Evolutionary conservation across 148 eudicot genomes (phyloP).

Genomic region (Persicaria tinctoria): DNA sequence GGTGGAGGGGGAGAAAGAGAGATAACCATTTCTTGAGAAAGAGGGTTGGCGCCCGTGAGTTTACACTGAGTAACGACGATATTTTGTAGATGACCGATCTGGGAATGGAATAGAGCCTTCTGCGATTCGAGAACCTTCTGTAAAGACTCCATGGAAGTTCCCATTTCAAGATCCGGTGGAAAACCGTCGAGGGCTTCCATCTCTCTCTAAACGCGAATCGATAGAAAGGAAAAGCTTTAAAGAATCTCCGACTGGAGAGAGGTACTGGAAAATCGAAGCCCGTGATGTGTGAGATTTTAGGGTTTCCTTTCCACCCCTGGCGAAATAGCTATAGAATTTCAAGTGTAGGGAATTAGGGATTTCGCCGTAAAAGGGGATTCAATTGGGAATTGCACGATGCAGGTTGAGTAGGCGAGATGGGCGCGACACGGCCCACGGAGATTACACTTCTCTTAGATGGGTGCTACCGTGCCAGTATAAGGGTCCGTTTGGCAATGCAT

Average conservation of each 20-base stretch:
- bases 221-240: background rate
- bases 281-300: background rate
- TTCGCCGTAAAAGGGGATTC: background rate
- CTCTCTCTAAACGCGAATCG: conserved; percentile 3
- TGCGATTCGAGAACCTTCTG: conserved; percentile 49
- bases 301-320: conserved; percentile 3
- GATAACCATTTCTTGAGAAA: conserved; percentile 90
- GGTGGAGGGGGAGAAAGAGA: conserved; percentile 3
- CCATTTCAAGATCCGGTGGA: conserved; percentile 36
- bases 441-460: too few species aligned
- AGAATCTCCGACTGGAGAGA: background rate
- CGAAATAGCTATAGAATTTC: background rate
- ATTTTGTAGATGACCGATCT: conserved; percentile 57
- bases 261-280: background rate
- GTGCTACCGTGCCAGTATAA: too few species aligned
- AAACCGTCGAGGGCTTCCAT: conserved; percentile 39
- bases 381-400: background rate
- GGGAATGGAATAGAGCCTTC: conserved; percentile 45
- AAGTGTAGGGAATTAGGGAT: background rate
- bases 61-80: conserved; percentile 65
- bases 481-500: too few species aligned
- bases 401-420: too few species aligned
- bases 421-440: too few species aligned
- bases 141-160: conserved; percentile 32
- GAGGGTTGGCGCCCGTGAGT: conserved; percentile 88